A percentile compares a stretch with the other conserved stretches of the same genome.
phyloP scores from a whole-genome alignment of 139 green algal species.

The Closterium sp. region DNA sequence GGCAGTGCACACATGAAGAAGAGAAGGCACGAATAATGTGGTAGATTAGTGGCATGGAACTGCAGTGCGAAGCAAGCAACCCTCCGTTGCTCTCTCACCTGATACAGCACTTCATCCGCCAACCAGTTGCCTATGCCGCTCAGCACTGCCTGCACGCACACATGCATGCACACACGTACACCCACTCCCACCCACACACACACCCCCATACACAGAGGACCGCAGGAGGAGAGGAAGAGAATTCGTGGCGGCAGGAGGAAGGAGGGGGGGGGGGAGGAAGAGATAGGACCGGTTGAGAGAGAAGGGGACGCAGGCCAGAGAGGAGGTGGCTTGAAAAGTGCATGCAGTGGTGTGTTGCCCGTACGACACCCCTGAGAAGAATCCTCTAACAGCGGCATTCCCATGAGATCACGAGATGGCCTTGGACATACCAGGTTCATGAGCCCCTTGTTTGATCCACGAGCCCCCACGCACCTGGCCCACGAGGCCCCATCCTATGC shows the following conservation, averaged over 20 bases:
- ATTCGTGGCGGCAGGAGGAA: background rate
- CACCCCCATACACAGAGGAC: background rate
- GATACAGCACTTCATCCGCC: constrained; percentile 84
- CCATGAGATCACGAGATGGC: no score
- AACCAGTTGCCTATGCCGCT: constrained; percentile 91
- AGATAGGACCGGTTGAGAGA: background rate
- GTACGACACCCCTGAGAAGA: no score
- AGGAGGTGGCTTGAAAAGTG: background rate
- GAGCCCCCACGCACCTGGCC: no score
- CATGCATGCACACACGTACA: background rate
- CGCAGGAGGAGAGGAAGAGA: background rate
- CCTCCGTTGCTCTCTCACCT: constrained; percentile 29
- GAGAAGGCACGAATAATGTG: no score
- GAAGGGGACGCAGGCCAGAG: no score
- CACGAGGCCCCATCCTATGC: no score
- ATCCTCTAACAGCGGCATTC: no score
- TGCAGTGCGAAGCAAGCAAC: no score
- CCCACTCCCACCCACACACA: background rate
- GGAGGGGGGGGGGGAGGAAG: background rate
- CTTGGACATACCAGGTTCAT: no score
- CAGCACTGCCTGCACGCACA: constrained; percentile 56
- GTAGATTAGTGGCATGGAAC: no score
- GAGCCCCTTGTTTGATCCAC: no score
- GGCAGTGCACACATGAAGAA: no score
- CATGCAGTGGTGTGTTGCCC: background rate